Percentiles rank a stretch among this genome's conserved stretches.
Evolutionary conservation across 495 filamentous ascomycete species (phyloP).

Genomic region (Acidiella bohemica): DNA sequence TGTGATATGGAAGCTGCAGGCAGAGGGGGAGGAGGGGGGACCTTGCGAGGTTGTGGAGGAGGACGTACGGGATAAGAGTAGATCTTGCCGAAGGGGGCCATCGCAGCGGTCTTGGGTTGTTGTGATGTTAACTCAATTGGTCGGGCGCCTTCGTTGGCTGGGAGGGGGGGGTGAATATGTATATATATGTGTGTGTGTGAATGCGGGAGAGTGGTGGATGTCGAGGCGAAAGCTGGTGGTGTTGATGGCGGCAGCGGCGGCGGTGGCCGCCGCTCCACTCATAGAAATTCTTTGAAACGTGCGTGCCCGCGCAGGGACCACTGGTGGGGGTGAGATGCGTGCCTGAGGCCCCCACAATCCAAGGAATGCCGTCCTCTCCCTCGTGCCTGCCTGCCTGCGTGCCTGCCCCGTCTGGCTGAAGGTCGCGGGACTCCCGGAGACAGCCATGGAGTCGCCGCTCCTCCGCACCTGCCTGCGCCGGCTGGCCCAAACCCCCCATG

Average conservation of each 20-base stretch:
- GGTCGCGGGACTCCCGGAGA: too few relatives aligned
- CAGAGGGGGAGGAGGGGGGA: neutral
- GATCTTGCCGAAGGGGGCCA: conserved; percentile 70
- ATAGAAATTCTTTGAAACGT: too few relatives aligned
- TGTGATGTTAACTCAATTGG: neutral
- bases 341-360: too few relatives aligned
- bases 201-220: too few relatives aligned
- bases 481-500: neutral
- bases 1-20: neutral
- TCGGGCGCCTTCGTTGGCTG: conserved; percentile 18
- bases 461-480: neutral
- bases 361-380: too few relatives aligned
- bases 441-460: conserved; percentile 2
- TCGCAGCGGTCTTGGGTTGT: conserved; percentile 2
- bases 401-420: too few relatives aligned
- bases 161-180: neutral
- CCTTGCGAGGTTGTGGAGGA: neutral
- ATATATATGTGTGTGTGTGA: neutral
- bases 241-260: too few relatives aligned
- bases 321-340: too few relatives aligned
- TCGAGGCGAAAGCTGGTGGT: too few relatives aligned
- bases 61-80: conserved; percentile 69
- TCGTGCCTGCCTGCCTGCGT: too few relatives aligned
- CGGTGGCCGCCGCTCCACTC: too few relatives aligned
- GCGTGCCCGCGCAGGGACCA: too few relatives aligned